Evolutionary conservation across 768 basidiomycete species (phyloP), one percentile per base, ranked within the genome.

Genomic region (Russula sp.): DNA sequence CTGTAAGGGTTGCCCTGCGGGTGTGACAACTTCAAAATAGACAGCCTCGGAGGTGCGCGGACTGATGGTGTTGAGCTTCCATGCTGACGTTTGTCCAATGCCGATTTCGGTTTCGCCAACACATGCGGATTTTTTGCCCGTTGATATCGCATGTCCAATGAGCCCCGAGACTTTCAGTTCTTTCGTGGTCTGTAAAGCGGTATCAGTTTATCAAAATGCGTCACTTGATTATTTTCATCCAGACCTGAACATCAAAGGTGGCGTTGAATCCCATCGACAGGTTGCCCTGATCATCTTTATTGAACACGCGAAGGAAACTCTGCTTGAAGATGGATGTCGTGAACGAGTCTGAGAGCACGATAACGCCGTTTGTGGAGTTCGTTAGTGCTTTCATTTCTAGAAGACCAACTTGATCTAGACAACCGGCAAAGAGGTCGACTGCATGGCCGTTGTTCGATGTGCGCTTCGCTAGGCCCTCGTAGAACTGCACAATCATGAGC

Each of bases 31-130:
- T 74, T 99, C 97, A 72, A 99, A 98, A 79, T 98, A 99, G 40
- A 96, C 93, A 32, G 87, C 96, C 55, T 89, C 83, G 1, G 96
- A 87, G 1, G 94, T 93, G 61, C 83, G 88, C 5, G 94, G 93
- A 0, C 85, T 92, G 68, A 99, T 83, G 57, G 87, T 82, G 78
- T 96, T 97, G 70, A 98, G 84, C 77, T 93, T 97, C 97, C 97
- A 99, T 1, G 94, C 96, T 11, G 96, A 97, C 0, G 97, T 99
- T 74, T 95, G 92, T 36, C 95, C 96, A 65, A 99, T 96, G 73
- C 97, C 97, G 64, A 99, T 98, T 75, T 98, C 97, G 0, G 97
- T 98, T 79, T 99, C 97, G 65, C 96, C 97, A 20, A 99, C 97
- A 71, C 92, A 97, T 0, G 85, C 86, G 0, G 94, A 94, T 74